Base-by-base conservation (phyloP, 805 yeast species). In the baker's yeast (Saccharomyces cerevisiae) region DNA sequence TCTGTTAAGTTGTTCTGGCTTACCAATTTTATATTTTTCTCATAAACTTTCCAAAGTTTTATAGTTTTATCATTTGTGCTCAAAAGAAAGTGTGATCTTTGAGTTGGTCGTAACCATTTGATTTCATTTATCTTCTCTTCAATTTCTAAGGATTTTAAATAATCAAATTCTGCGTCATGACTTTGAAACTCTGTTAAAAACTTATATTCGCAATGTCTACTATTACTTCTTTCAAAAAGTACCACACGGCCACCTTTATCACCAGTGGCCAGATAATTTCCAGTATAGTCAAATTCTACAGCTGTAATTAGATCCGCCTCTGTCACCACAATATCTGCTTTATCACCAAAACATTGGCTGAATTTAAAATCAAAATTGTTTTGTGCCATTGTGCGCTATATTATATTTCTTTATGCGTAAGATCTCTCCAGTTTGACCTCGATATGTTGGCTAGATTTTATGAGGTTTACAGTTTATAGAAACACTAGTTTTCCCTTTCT, bases 171-270 rank as follows among this genome's bases (percentile, higher is more conserved):
- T 9, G 98, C 97, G 72, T 94, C 99, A 73, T 94, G 99, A 68
- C 90, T 82, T 76, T 94, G 99, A 73, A 94, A 94, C 71, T 94
- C 99, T 22, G 98, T 94, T 67, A 88, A 85, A 73, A 94, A 94
- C 66, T 89, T 83, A 74, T 94, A 95, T 71, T 95, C 99, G 71
- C 97, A 91, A 51, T 79, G 64, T 79, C 85, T 71, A 65, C 83
- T 83, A 61, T 75, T 84, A 70, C 89, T 90, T 63, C 98, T 81
- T 71, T 94, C 98, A 71, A 94, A 94, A 52, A 94, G 73, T 14
- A 94, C 99, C 46, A 94, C 97, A 59, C 99, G 81, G 29, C 99
- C 99, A 53, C 99, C 99, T 67, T 91, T 84, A 74, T 94, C 99
- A 58, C 99, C 99, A 1, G 99, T 94, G 56, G 99, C 99, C 55